Base-by-base conservation (phyloP, 1,139 yeast genomes). In the Geotrichum fermentans region DNA sequence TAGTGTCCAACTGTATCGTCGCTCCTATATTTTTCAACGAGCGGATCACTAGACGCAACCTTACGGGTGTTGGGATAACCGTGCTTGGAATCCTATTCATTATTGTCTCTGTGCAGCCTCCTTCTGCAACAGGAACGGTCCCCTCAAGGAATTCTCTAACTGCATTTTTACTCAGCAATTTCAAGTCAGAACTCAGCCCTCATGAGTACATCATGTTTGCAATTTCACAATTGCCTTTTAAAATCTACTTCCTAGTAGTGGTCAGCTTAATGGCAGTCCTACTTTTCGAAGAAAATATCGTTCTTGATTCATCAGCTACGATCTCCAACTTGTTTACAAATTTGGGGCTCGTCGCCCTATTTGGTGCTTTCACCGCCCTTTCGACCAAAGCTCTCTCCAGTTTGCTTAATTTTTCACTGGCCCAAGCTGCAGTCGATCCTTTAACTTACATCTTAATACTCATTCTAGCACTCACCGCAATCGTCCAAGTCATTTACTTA, bases 21-120 rank as follows among this genome's bases (percentile, higher is more conserved):
- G 77, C 77, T 0, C 77, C 77, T 0, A 61, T 72, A 1, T 56
- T 73, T 28, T 73, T 73, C 52, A 66, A 71, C 43, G 74, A 71
- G 52, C 55, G 54, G 11, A 59, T 71, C n/a, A 55, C 66, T 10
- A 39, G 44, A 20, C 57, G 64, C 30, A 71, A 70, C 36, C 44
- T 70, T 2, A 30, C 59, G 2, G 78, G 78, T 0, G 70, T 74
- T 0, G 56, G 61, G 3, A 52, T 68, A 1, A 66, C 75, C 11
- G 64, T 72, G 13, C 50, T 64, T 1, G 77, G 77, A 0, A 71
- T 73, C 3, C 56, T 73, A 17, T 53, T 70, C 10, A 66, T 73
- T 49, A 65, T 73, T 11, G 36, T 68, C 16, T 62, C 73, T 2
- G 61, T 63, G 24, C 56, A 64, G 35, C 40, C 41, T 20, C 56